phyloP scores from a whole-genome alignment of 2,329 filamentous ascomycete species.

The Fusarium sp. region DNA sequence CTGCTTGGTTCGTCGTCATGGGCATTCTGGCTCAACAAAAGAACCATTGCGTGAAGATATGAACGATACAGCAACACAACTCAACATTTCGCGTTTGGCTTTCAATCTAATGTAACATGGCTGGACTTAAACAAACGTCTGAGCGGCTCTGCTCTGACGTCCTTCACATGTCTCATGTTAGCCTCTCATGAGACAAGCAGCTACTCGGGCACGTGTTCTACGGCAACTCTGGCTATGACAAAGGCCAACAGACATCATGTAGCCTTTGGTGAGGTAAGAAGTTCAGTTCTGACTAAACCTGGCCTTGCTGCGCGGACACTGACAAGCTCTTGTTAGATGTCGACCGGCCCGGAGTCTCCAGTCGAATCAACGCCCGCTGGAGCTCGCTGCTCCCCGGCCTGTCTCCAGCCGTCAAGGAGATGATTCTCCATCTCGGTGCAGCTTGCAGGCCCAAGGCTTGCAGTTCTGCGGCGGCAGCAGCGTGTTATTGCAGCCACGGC shows the following conservation, averaged over 20 bases:
- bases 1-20: too few relatives aligned
- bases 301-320: neutral
- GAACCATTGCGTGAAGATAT: neutral
- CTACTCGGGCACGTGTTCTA: conserved; percentile 17
- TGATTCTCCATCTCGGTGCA: conserved; percentile 32
- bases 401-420: conserved; percentile 31
- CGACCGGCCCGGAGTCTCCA: conserved; percentile 5
- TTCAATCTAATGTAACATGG: conserved; percentile 3
- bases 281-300: neutral
- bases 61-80: neutral
- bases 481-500: conserved; percentile 24
- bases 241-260: too few relatives aligned
- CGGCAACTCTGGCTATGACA: neutral
- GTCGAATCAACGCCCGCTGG: conserved; percentile 1
- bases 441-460: conserved; percentile 24
- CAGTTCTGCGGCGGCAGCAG: conserved; percentile 25
- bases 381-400: conserved; percentile 7
- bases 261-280: neutral
- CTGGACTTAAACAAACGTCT: neutral
- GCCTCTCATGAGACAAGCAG: conserved; percentile 18
- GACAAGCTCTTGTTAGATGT: neutral
- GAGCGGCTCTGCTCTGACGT: conserved; percentile 8
- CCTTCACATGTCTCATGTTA: conserved; percentile 27
- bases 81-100: neutral
- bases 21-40: too few relatives aligned